A percentile compares a stretch with the other conserved stretches of the same genome.
Evolutionary conservation across 495 filamentous ascomycete genomes (phyloP).

Genomic region (Bryoglossum gracile): DNA sequence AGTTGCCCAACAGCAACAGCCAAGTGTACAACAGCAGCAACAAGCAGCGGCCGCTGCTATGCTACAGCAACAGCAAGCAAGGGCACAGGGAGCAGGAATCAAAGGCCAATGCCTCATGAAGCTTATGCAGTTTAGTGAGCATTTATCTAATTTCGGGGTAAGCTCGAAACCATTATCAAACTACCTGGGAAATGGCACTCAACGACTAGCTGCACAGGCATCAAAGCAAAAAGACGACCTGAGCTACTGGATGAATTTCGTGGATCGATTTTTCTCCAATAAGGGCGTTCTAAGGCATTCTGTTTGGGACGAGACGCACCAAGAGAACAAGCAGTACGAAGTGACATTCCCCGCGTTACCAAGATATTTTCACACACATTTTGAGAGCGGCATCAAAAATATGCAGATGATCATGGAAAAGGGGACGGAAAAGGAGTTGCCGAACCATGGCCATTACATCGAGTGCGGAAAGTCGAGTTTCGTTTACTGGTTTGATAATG

Average conservation of each 20-base stretch:
- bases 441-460: constrained; percentile 56
- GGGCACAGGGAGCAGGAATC: constrained; percentile 34
- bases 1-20: constrained; percentile 33
- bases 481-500: constrained; percentile 66
- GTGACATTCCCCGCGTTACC: constrained; percentile 67
- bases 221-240: constrained; percentile 54
- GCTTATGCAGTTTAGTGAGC: constrained; percentile 62
- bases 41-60: constrained; percentile 32
- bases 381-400: constrained; percentile 69
- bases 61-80: constrained; percentile 45
- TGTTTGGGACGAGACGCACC: constrained; percentile 36
- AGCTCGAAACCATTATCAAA: constrained; percentile 26
- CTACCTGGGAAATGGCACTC: constrained; percentile 24
- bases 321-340: constrained; percentile 60
- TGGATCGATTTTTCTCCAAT: constrained; percentile 66
- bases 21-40: constrained; percentile 28
- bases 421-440: constrained; percentile 48
- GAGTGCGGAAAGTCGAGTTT: constrained; percentile 56
- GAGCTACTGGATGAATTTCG: constrained; percentile 65
- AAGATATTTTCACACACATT: constrained; percentile 75
- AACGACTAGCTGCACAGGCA: constrained; percentile 33
- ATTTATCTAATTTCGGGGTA: constrained; percentile 59
- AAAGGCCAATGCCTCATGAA: constrained; percentile 54
- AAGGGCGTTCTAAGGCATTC: constrained; percentile 61
- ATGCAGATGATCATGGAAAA: constrained; percentile 71